phyloP scores from a whole-genome alignment of 805 yeast species.

The Myxozyma lipomycoides region DNA sequence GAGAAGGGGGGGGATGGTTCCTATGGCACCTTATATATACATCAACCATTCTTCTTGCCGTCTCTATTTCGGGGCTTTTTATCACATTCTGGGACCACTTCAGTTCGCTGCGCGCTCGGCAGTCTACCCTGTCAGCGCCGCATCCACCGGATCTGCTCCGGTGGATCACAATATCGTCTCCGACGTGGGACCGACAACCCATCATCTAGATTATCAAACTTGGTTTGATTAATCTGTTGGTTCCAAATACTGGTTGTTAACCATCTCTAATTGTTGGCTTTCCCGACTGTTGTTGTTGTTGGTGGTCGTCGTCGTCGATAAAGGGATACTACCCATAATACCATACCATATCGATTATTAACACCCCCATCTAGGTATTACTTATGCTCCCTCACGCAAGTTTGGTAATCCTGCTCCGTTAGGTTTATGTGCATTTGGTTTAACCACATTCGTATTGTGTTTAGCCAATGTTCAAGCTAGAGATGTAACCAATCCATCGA shows the following conservation, averaged over 20 bases:
- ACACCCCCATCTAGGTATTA: constrained; percentile 6
- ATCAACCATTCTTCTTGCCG: neutral
- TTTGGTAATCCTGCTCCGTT: constrained; percentile 66
- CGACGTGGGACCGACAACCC: too few relatives aligned
- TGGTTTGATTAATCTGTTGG: too few relatives aligned
- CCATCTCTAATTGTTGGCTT: too few relatives aligned
- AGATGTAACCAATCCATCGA: constrained; percentile 49
- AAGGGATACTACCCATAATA: neutral
- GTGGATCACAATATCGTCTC: neutral
- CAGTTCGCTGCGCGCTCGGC: too few relatives aligned
- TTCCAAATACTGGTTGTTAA: too few relatives aligned
- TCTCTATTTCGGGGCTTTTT: neutral
- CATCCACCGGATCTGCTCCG: constrained; percentile 5
- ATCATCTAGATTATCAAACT: neutral
- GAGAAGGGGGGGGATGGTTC: neutral
- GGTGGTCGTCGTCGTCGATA: too few relatives aligned
- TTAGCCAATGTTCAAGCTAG: constrained; percentile 54
- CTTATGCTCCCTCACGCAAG: constrained; percentile 48
- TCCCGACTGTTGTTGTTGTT: too few relatives aligned
- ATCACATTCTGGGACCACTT: neutral
- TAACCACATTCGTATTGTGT: constrained; percentile 59
- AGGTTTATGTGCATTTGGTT: constrained; percentile 58
- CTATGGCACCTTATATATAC: neutral
- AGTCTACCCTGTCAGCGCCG: too few relatives aligned
- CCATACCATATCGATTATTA: neutral